These are phyloP conservation scores for Coelastrella sp. DNA, from an alignment of 139 green algal species.

Conservation along the genomic window DNA sequence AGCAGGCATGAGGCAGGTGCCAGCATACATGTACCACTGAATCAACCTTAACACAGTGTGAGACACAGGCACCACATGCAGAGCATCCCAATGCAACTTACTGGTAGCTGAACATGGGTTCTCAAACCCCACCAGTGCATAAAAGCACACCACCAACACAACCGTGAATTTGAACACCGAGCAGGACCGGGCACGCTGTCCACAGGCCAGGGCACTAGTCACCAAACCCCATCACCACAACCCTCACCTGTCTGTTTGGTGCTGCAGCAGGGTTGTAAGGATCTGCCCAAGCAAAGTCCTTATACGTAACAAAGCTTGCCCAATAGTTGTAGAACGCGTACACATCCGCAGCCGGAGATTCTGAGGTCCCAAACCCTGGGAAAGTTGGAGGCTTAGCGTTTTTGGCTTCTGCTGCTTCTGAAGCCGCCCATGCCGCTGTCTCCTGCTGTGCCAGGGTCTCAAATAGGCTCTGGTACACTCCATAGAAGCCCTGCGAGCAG, in stretches of 20 bases:
- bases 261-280: constrained; percentile 87
- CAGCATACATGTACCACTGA: no score
- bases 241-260: constrained; percentile 71
- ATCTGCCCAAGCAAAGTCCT: constrained; percentile 93
- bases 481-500: constrained; percentile 89
- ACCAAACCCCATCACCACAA: background rate
- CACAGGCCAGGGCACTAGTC: no score
- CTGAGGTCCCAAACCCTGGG: constrained; percentile 51
- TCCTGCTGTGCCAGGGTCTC: constrained; percentile 80
- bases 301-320: constrained; percentile 83
- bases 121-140: no score
- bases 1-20: no score
- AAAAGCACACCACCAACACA: no score
- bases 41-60: no score
- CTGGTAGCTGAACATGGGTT: no score
- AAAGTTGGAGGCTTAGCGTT: constrained; percentile 15
- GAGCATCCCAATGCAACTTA: no score
- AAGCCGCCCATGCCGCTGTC: constrained; percentile 42
- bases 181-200: no score
- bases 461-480: constrained; percentile 91
- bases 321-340: constrained; percentile 90
- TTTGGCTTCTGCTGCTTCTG: background rate
- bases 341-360: constrained; percentile 63
- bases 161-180: no score
- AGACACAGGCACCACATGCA: no score